phyloP scores from a whole-genome alignment of 768 basidiomycete genomes.

The Suillus bovinus region DNA sequence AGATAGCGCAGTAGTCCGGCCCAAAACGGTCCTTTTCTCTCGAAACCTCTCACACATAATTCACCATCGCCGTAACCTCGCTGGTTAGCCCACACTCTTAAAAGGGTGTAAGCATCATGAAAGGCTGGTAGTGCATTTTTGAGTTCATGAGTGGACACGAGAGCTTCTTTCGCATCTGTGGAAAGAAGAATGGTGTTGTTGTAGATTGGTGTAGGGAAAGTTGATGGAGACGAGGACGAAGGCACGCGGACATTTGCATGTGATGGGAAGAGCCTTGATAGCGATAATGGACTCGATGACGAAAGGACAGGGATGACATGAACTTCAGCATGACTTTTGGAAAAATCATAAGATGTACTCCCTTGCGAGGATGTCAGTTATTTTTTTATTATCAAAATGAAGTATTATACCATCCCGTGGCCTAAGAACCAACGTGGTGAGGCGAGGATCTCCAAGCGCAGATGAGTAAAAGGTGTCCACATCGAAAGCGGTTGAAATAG shows the following conservation, averaged over 20 bases:
- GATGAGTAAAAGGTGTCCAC: conserved; percentile 67
- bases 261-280: conserved; percentile 70
- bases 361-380: conserved; percentile 38
- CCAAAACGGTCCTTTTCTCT: conserved; percentile 71
- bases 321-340: conserved; percentile 69
- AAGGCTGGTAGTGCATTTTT: conserved; percentile 58
- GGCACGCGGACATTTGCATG: conserved; percentile 64
- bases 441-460: conserved; percentile 58
- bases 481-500: conserved; percentile 47
- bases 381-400: conserved; percentile 29
- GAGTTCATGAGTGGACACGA: conserved; percentile 49
- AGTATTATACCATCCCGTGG: conserved; percentile 49
- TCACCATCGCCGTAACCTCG: conserved; percentile 71
- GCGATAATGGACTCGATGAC: conserved; percentile 57
- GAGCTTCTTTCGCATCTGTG: conserved; percentile 37
- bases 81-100: conserved; percentile 90
- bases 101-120: conserved; percentile 69
- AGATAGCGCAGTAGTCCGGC: conserved; percentile 57
- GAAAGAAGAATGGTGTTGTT: conserved; percentile 67
- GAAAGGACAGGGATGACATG: conserved; percentile 74
- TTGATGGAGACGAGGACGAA: conserved; percentile 30
- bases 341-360: conserved; percentile 54
- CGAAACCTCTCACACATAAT: conserved; percentile 69
- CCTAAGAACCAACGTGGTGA: conserved; percentile 62
- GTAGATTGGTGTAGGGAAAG: conserved; percentile 71